These are phyloP conservation scores for Picea abies DNA, from an alignment of 83 land plant species.

Conservation along the genomic window DNA sequence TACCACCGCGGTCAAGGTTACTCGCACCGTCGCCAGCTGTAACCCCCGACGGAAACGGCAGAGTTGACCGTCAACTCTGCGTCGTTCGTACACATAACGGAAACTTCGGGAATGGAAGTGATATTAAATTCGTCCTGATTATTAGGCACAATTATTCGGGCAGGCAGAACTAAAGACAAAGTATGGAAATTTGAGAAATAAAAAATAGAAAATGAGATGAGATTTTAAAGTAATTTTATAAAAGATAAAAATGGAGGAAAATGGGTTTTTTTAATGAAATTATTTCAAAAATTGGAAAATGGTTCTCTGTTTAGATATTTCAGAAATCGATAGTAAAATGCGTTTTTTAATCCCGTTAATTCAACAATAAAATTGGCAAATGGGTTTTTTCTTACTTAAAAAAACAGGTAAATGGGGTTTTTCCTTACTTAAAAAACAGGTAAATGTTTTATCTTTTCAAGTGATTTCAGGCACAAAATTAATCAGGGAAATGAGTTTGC, in stretches of 20 bases:
- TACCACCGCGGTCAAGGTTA: not conserved
- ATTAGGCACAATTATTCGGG: not conserved
- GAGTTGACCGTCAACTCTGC: constrained; percentile 2
- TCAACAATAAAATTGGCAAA: no score
- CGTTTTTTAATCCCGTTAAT: no score
- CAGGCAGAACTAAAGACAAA: not conserved
- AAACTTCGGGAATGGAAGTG: not conserved
- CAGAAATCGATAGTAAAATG: no score
- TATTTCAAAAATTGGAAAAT: not conserved
- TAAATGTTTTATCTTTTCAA: no score
- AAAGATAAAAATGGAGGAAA: not conserved
- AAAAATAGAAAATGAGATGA: not conserved
- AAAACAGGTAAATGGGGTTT: no score
- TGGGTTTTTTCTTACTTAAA: no score
- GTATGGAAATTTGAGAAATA: not conserved
- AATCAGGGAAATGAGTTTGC: no score
- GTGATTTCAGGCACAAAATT: no score
- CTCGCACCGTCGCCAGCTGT: not conserved
- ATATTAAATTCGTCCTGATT: not conserved
- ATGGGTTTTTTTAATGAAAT: not conserved
- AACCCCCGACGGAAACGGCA: not conserved
- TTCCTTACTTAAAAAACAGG: no score
- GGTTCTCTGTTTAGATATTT: no score
- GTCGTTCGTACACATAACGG: not conserved
- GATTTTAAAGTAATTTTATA: no score